Percentiles rank a stretch among this genome's conserved stretches.
phyloP scores from a whole-genome alignment of 2,329 filamentous ascomycete genomes.

The Didymella lethalis region DNA sequence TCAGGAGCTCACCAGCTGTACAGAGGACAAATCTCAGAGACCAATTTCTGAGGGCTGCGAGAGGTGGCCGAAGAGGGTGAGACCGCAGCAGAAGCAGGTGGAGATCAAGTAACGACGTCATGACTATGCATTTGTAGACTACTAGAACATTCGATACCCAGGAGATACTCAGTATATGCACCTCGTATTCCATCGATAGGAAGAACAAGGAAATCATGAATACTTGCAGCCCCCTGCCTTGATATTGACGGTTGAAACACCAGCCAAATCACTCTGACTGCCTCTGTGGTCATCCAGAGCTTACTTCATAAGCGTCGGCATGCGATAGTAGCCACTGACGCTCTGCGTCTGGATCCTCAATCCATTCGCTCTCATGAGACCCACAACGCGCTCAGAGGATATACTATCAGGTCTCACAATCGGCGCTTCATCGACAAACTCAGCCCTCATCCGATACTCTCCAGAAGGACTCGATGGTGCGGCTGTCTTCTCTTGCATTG shows the following conservation, averaged over 20 bases:
- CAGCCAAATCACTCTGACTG: not conserved
- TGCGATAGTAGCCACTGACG: not conserved
- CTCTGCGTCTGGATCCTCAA: not conserved
- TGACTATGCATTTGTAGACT: slow-evolving; percentile 1
- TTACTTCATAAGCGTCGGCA: not conserved
- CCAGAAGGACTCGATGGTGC: not conserved
- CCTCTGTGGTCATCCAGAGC: not conserved
- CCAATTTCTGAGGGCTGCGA: slow-evolving; percentile 37
- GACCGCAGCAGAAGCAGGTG: not conserved
- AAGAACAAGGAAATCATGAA: not conserved
- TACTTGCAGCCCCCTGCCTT: not conserved
- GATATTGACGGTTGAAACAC: not conserved
- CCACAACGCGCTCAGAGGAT: not conserved
- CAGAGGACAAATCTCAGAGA: slow-evolving; percentile 41
- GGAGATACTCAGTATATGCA: slow-evolving; percentile 5
- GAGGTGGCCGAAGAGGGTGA: slow-evolving; percentile 27
- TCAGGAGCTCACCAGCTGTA: slow-evolving; percentile 44
- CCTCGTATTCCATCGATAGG: not conserved
- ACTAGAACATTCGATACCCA: not conserved
- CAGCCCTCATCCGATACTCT: not conserved
- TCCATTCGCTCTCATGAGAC: not conserved
- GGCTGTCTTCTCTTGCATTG: not conserved
- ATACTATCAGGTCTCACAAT: not conserved
- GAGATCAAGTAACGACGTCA: slow-evolving; percentile 17
- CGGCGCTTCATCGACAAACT: not conserved